A percentile compares a stretch with the other conserved stretches of the same genome.
Evolutionary conservation across 345 rosid species (phyloP).

Genomic region (Lumnitzera littorea): DNA sequence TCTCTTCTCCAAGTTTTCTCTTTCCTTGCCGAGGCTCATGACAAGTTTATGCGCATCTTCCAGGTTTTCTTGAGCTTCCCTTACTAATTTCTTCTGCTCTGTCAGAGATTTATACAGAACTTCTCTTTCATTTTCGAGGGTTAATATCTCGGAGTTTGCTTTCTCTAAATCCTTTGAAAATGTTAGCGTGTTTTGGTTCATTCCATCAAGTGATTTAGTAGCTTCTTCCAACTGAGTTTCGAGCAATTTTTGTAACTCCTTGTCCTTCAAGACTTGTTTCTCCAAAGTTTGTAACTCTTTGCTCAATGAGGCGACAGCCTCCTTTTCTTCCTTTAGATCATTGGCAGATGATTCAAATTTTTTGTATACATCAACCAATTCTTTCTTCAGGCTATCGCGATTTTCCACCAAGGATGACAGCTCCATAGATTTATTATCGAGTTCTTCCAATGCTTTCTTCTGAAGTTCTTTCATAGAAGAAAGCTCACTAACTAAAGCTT

Average conservation of each 20-base stretch:
- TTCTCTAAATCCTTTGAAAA: conserved; percentile 63
- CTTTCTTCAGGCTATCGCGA: conserved; percentile 47
- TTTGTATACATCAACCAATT: conserved; percentile 49
- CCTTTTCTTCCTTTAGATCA: conserved; percentile 54
- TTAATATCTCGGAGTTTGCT: conserved; percentile 43
- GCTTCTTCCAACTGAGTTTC: conserved; percentile 82
- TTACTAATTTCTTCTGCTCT: conserved; percentile 50
- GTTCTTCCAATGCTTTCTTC: conserved; percentile 43
- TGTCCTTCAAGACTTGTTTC: conserved; percentile 58
- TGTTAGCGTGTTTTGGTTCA: conserved; percentile 54
- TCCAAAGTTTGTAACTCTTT: conserved; percentile 57
- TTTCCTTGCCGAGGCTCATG: conserved; percentile 77
- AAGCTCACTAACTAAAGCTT: conserved; percentile 47
- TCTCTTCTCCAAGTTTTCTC: conserved; percentile 63
- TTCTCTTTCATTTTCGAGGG: conserved; percentile 77
- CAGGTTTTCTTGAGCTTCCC: conserved; percentile 70
- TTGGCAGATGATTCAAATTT: conserved; percentile 47
- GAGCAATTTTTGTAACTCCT: conserved; percentile 55
- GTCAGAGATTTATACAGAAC: conserved; percentile 60
- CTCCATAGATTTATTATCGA: conserved; percentile 33
- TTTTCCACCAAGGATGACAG: conserved; percentile 35
- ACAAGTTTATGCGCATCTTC: conserved; percentile 86
- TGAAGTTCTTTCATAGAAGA: conserved; percentile 37
- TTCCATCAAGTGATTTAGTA: conserved; percentile 75
- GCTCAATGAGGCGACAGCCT: conserved; percentile 34